Evolutionary conservation across 805 yeast species (phyloP).

Genomic region (Candida namnaoensis): DNA sequence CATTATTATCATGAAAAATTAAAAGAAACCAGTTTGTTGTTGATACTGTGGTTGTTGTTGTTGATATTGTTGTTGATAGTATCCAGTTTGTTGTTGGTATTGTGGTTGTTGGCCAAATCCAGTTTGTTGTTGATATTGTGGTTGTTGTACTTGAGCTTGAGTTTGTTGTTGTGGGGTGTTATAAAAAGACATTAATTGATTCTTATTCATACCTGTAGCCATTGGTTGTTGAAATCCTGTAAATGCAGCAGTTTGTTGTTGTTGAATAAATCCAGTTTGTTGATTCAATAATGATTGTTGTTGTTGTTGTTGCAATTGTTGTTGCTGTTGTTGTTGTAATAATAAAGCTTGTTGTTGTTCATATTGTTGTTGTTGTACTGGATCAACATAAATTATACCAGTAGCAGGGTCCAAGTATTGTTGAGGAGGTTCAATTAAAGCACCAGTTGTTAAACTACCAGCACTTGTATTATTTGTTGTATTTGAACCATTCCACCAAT

Average conservation of each 20-base stretch:
- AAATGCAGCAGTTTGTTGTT: background rate
- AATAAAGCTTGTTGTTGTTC: slow-evolving; percentile 12
- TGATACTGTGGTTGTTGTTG: slow-evolving; percentile 1
- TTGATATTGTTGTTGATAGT: too few relatives aligned
- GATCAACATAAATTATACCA: slow-evolving; percentile 61
- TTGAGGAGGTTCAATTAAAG: slow-evolving; percentile 38
- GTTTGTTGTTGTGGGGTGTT: slow-evolving; percentile 24
- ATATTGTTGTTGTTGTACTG: slow-evolving; percentile 43
- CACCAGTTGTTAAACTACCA: too few relatives aligned
- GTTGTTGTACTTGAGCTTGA: background rate
- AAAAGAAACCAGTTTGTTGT: too few relatives aligned
- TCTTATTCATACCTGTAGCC: slow-evolving; percentile 10
- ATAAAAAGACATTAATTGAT: slow-evolving; percentile 13
- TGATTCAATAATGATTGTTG: background rate
- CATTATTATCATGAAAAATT: too few relatives aligned
- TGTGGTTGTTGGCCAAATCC: slow-evolving; percentile 1
- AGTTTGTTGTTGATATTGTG: slow-evolving; percentile 1
- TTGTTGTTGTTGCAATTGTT: background rate
- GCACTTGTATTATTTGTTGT: slow-evolving; percentile 11
- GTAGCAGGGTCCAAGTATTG: slow-evolving; percentile 69
- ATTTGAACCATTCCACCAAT: slow-evolving; percentile 16
- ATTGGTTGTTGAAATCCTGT: background rate
- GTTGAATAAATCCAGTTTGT: slow-evolving; percentile 1
- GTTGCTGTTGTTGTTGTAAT: slow-evolving; percentile 5
- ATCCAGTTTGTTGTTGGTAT: background rate